phyloP scores from a whole-genome alignment of 2,329 filamentous ascomycete species.

The Magnaporthiopsis incrustans region DNA sequence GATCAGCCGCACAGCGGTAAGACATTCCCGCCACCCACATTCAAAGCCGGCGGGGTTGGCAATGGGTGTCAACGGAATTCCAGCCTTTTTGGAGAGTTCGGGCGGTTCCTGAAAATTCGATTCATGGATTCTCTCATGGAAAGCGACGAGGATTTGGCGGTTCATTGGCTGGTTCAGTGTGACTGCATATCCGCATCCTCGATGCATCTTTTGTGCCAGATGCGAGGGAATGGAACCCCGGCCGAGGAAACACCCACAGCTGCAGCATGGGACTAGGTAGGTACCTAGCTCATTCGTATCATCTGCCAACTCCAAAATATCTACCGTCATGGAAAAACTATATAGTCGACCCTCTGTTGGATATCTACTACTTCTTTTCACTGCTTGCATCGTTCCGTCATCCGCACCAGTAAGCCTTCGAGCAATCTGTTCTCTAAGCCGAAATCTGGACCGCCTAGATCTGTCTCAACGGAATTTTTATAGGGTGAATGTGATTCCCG shows the following conservation, averaged over 20 bases:
- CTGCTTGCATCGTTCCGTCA: not conserved
- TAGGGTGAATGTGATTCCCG: too few relatives aligned
- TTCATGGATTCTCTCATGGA: not conserved
- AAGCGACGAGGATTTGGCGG: not conserved
- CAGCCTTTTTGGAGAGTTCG: not conserved
- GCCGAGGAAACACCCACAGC: not conserved
- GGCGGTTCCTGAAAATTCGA: not conserved
- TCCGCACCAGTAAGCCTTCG: not conserved
- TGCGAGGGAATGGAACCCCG: not conserved
- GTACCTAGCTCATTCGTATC: not conserved
- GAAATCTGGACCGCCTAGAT: not conserved
- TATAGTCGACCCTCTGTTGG: not conserved
- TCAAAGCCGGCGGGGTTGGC: too few relatives aligned
- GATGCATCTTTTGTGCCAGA: not conserved
- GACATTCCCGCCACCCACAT: not conserved
- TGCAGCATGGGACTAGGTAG: not conserved
- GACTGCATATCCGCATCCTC: not conserved
- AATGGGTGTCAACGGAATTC: not conserved
- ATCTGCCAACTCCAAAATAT: not conserved
- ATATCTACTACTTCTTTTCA: not conserved
- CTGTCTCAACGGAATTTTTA: not conserved
- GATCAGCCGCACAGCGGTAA: not conserved
- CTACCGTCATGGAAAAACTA: not conserved
- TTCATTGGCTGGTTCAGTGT: not conserved
- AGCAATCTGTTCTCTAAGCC: not conserved